phyloP scores from a whole-genome alignment of 1,284 basidiomycete species.

The Microbotryum scabiosae region DNA sequence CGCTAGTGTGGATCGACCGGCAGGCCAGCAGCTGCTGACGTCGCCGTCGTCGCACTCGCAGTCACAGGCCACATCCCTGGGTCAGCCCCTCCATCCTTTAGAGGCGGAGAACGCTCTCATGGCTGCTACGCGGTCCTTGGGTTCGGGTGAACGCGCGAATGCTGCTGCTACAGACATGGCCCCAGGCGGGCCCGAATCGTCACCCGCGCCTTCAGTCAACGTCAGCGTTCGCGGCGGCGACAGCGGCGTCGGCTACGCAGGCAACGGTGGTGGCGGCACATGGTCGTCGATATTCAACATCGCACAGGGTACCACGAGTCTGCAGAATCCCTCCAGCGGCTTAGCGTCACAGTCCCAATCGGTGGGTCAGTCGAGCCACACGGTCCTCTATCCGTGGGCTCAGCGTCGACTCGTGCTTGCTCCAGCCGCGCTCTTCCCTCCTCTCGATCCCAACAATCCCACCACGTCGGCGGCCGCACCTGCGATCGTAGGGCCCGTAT shows the following conservation, averaged over 20 bases:
- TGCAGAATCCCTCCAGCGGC: no score
- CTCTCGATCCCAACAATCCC: constrained; percentile 2
- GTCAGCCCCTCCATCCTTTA: not conserved
- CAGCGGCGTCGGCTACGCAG: no score
- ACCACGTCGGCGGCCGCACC: not conserved
- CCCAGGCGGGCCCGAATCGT: no score
- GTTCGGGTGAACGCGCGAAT: no score
- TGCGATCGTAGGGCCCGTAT: constrained; percentile 30
- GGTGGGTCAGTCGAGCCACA: constrained; percentile 4
- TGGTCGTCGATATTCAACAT: no score
- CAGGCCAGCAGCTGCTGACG: not conserved
- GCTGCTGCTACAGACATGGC: no score
- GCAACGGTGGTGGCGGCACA: no score
- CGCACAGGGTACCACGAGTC: no score
- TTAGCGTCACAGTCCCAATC: not conserved
- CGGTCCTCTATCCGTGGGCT: constrained; percentile 35
- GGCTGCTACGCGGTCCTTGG: not conserved
- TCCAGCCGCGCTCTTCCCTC: constrained; percentile 30
- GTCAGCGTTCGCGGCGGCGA: no score
- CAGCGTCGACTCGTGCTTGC: constrained; percentile 29
- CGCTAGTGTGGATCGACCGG: not conserved
- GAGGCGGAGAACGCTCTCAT: not conserved
- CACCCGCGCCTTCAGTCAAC: no score
- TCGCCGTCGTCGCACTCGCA: not conserved
- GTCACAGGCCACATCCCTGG: not conserved